Conservation (phyloP, 2,329 filamentous ascomycete genomes). For the Cladobotryum protrusum region DNA sequence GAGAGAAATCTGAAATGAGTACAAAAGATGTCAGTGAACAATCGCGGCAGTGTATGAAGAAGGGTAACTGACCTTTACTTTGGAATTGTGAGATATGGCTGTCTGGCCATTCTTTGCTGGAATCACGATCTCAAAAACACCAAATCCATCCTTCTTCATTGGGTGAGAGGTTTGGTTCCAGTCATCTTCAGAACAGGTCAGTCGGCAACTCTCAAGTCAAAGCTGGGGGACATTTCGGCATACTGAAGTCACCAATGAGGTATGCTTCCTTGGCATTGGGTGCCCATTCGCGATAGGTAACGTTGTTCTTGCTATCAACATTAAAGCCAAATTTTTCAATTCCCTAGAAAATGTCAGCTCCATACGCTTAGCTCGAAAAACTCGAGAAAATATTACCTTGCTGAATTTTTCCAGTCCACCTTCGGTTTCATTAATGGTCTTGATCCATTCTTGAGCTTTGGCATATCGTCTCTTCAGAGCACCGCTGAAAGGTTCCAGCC, state of each 20-base stretch:
- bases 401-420: constrained; percentile 91
- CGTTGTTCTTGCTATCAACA: constrained; percentile 73
- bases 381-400: constrained; percentile 42
- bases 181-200: constrained; percentile 52
- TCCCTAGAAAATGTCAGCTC: constrained; percentile 49
- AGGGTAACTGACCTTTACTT: constrained; percentile 68
- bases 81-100: constrained; percentile 86
- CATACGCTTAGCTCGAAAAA: constrained; percentile 14
- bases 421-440: constrained; percentile 73
- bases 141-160: constrained; percentile 81
- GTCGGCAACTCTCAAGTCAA: constrained; percentile 11
- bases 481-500: constrained; percentile 78
- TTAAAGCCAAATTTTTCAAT: constrained; percentile 83
- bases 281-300: constrained; percentile 93
- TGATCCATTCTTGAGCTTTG: constrained; percentile 81
- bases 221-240: constrained; percentile 22
- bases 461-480: constrained; percentile 68
- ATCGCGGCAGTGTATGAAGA: background rate
- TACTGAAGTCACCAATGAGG: constrained; percentile 92
- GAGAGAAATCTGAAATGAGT: constrained; percentile 63
- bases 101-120: constrained; percentile 67
- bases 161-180: constrained; percentile 80
- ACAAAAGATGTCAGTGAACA: background rate
- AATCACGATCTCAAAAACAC: constrained; percentile 78
- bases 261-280: constrained; percentile 80